A percentile compares a stretch with the other conserved stretches of the same genome.
Evolutionary conservation across 2,329 filamentous ascomycete genomes (phyloP).

Genomic region (Simplicillium aogashimaense): DNA sequence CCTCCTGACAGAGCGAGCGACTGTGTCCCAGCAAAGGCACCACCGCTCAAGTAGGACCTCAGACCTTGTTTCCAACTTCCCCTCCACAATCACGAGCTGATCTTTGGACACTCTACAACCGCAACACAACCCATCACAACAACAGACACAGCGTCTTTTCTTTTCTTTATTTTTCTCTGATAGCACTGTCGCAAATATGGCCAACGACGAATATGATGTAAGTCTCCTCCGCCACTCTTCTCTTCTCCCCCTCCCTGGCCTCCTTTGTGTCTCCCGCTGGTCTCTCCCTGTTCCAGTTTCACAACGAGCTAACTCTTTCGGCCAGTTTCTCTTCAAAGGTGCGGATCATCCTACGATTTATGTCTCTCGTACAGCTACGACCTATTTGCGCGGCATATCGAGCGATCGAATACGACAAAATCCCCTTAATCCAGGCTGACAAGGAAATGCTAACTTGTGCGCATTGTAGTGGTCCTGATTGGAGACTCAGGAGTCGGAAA

Average conservation of each 20-base stretch:
- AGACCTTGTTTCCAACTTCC: neutral
- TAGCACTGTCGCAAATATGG: slow-evolving; percentile 55
- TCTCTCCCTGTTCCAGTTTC: slow-evolving; percentile 6
- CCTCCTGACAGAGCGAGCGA: too few species aligned
- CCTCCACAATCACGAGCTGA: neutral
- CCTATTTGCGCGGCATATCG: neutral
- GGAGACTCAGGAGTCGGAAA: slow-evolving; percentile 99
- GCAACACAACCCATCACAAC: neutral
- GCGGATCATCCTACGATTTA: slow-evolving; percentile 12
- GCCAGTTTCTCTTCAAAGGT: slow-evolving; percentile 99
- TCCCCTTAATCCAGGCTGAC: too few species aligned
- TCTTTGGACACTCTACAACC: neutral
- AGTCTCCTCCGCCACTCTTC: slow-evolving; percentile 24
- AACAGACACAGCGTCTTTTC: slow-evolving; percentile 1
- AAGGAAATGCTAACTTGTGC: slow-evolving; percentile 16
- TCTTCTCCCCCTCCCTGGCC: neutral
- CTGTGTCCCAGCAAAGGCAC: too few species aligned
- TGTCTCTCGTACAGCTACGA: neutral
- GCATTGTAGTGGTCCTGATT: slow-evolving; percentile 77
- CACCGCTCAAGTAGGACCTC: neutral
- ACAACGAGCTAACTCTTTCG: slow-evolving; percentile 18
- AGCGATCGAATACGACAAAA: too few species aligned
- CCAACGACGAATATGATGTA: slow-evolving; percentile 99
- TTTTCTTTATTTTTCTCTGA: slow-evolving; percentile 4
- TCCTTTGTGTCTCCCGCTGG: slow-evolving; percentile 11